These are phyloP conservation scores for Fusarium newnesense DNA, from an alignment of 2,329 filamentous ascomycete species.

Conservation along the genomic window DNA sequence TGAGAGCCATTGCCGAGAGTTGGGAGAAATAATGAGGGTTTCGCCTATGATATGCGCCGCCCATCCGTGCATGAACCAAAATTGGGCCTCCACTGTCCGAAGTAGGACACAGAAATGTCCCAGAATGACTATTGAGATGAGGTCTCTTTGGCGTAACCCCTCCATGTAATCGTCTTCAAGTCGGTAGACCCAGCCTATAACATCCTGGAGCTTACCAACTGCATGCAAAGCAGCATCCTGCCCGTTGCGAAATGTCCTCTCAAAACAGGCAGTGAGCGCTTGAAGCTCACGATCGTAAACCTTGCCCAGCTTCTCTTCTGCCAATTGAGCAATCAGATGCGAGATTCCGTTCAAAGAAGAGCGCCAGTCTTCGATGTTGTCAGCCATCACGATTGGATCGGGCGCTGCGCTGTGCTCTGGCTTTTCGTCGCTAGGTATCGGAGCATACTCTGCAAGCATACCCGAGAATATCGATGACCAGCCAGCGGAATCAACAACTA, in stretches of 20 bases:
- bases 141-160: background rate
- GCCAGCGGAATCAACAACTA: background rate
- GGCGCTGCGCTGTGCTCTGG: rapidly evolving
- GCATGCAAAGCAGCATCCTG: background rate
- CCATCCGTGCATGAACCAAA: background rate
- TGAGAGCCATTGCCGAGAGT: background rate
- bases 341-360: background rate
- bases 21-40: background rate
- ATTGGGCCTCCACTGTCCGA: background rate
- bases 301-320: background rate
- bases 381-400: background rate
- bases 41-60: background rate
- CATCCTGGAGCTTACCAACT: background rate
- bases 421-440: rapidly evolving
- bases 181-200: background rate
- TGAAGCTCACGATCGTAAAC: background rate
- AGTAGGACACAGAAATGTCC: background rate
- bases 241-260: background rate
- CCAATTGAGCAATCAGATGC: rapidly evolving
- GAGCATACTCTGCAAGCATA: background rate
- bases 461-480: background rate
- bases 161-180: background rate
- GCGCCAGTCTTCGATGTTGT: background rate
- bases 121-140: background rate
- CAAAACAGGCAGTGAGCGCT: background rate